These are phyloP conservation scores for Myxozyma kluyveri DNA, from an alignment of 805 yeast species.

Conservation along the genomic window DNA sequence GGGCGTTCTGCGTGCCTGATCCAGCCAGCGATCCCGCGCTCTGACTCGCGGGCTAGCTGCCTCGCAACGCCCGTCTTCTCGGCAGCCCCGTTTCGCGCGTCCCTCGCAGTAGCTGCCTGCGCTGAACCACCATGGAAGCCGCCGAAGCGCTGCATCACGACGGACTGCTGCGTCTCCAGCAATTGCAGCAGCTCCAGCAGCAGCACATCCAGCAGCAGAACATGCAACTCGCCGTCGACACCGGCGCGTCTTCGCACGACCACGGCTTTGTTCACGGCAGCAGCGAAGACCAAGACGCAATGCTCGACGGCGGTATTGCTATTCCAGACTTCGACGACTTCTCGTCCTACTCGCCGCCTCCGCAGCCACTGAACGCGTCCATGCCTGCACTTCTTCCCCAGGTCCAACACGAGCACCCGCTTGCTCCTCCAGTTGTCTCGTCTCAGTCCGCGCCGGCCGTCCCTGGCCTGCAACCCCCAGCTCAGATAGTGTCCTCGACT, in stretches of 20 bases:
- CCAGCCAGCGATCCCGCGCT: slow-evolving; percentile 2
- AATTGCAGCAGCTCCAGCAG: too few species aligned
- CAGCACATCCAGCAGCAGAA: too few species aligned
- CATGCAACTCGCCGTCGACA: too few species aligned
- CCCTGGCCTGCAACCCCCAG: slow-evolving; percentile 19
- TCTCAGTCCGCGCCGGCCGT: slow-evolving; percentile 8
- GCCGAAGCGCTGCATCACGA: too few species aligned
- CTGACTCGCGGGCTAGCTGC: background rate
- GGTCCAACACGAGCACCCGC: background rate
- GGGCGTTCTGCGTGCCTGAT: slow-evolving; percentile 6
- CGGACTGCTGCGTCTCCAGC: too few species aligned
- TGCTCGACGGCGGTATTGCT: slow-evolving; percentile 4
- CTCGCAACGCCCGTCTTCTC: too few species aligned
- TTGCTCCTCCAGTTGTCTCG: background rate
- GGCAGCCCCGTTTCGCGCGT: too few species aligned
- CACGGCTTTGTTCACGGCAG: background rate
- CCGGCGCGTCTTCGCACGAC: too few species aligned
- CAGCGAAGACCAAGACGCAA: background rate
- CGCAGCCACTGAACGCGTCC: slow-evolving; percentile 1
- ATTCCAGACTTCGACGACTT: slow-evolving; percentile 24
- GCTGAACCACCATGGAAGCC: too few species aligned
- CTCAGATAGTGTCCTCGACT: slow-evolving; percentile 16
- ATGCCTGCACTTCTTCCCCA: background rate
- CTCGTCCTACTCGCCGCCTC: slow-evolving; percentile 16
- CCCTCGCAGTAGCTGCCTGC: too few species aligned